phyloP scores from a whole-genome alignment of 2,329 filamentous ascomycete genomes.

The Bipolaris gigantea region DNA sequence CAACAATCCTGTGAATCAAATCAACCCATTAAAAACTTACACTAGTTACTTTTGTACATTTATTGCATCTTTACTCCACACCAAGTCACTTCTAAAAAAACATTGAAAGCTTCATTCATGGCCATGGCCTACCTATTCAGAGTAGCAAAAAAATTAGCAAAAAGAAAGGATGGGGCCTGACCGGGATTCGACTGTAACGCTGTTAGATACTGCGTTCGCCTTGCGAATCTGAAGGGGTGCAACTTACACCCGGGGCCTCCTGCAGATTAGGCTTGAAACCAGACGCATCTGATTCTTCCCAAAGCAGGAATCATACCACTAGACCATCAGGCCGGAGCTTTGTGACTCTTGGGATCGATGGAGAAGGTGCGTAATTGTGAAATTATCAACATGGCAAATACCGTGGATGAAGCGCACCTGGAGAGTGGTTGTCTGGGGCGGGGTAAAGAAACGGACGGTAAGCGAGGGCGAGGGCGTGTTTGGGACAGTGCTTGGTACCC shows the following conservation, averaged over 20 bases:
- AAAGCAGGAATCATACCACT: slow-evolving; percentile 38
- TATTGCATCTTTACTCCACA: too few species aligned
- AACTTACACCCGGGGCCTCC: slow-evolving; percentile 36
- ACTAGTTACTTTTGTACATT: background rate
- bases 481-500: too few species aligned
- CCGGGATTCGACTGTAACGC: slow-evolving; percentile 32
- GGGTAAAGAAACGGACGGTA: too few species aligned
- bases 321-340: slow-evolving; percentile 17
- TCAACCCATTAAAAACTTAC: background rate
- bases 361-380: background rate
- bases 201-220: slow-evolving; percentile 11
- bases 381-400: too few species aligned
- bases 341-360: slow-evolving; percentile 2
- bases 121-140: background rate
- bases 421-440: too few species aligned
- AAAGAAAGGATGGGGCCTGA: slow-evolving; percentile 28
- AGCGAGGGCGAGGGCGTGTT: too few species aligned
- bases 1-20: background rate
- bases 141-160: background rate
- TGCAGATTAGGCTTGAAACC: slow-evolving; percentile 21
- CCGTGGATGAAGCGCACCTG: too few species aligned
- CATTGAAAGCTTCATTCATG: too few species aligned
- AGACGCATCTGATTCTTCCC: background rate
- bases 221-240: slow-evolving; percentile 18
- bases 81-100: too few species aligned